phyloP scores from a whole-genome alignment of 164 flowering plant species.

The Liquidambar formosana region DNA sequence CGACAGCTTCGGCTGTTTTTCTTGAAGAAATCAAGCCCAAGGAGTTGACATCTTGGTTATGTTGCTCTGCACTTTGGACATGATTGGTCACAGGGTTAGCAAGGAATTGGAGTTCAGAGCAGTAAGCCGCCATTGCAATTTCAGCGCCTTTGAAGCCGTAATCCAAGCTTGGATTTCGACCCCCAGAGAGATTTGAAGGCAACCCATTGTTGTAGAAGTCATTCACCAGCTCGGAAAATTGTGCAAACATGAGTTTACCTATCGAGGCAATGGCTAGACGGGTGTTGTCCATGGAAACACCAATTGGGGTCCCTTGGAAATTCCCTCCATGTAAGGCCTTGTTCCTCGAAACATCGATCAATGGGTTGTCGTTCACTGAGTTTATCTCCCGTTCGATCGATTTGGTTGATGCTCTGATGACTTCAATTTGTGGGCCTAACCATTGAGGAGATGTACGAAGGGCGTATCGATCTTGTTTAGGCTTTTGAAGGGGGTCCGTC shows the following conservation, averaged over 20 bases:
- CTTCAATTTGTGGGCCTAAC: conserved; percentile 19
- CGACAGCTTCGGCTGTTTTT: conserved; percentile 8
- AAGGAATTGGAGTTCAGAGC: conserved; percentile 16
- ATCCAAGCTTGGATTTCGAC: conserved; percentile 14
- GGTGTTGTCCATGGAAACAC: conserved; percentile 15
- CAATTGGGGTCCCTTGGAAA: conserved; percentile 18
- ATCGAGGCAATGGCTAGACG: conserved; percentile 13
- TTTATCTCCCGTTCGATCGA: conserved; percentile 15
- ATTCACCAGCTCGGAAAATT: conserved; percentile 14
- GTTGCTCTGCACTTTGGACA: conserved; percentile 19
- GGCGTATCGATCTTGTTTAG: conserved; percentile 18
- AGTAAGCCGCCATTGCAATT: conserved; percentile 18
- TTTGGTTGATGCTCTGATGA: conserved; percentile 10
- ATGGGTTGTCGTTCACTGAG: conserved; percentile 18
- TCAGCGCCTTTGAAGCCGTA: conserved; percentile 16
- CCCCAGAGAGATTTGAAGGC: conserved; percentile 14
- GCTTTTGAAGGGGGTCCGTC: conserved; percentile 11
- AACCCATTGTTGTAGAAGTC: conserved; percentile 17
- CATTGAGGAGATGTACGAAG: conserved; percentile 15
- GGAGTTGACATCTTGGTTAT: conserved; percentile 20
- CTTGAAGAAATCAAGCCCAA: conserved; percentile 12
- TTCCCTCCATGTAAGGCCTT: conserved; percentile 16
- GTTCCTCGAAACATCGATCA: conserved; percentile 15
- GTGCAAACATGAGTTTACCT: conserved; percentile 17
- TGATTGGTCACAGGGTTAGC: conserved; percentile 18